Evolutionary conservation across 2,329 filamentous ascomycete species (phyloP).

Genomic region (Trichothecium sympodiale): DNA sequence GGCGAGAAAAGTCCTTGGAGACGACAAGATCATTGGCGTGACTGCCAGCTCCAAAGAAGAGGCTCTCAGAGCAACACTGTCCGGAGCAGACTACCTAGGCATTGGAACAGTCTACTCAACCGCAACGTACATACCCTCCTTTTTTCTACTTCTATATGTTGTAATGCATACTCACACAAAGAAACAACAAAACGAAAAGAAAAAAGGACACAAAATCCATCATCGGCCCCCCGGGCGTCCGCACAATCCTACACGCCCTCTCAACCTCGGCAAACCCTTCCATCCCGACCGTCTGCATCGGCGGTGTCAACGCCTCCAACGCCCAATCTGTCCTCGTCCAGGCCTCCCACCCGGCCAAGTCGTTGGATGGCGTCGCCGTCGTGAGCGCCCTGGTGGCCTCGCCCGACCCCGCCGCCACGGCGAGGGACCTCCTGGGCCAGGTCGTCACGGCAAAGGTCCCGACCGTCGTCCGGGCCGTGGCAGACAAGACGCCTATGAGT

Average conservation of each 20-base stretch:
- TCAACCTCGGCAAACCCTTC: conserved; percentile 28
- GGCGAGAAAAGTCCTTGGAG: conserved; percentile 63
- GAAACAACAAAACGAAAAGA: too few relatives aligned
- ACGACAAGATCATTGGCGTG: conserved; percentile 74
- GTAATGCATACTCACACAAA: not conserved
- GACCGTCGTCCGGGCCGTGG: conserved; percentile 48
- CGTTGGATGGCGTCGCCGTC: conserved; percentile 71
- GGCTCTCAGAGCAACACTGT: conserved; percentile 57
- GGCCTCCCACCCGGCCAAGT: conserved; percentile 41
- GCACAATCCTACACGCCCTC: conserved; percentile 45
- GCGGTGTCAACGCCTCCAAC: conserved; percentile 73
- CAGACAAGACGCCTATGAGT: conserved; percentile 56
- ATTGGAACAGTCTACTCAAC: conserved; percentile 87
- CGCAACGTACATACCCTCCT: conserved; percentile 53
- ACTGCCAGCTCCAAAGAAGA: conserved; percentile 69
- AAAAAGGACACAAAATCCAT: conserved; percentile 69
- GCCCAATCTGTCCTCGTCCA: conserved; percentile 64
- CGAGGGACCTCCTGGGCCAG: conserved; percentile 39
- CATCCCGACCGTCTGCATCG: conserved; percentile 70
- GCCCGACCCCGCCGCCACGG: conserved; percentile 50
- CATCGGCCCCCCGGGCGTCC: conserved; percentile 44
- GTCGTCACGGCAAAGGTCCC: conserved; percentile 36
- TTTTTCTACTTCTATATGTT: conserved; percentile 5
- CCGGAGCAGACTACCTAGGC: conserved; percentile 83
- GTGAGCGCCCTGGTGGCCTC: conserved; percentile 82